Base-by-base conservation (phyloP, 2,329 filamentous ascomycete species). In the Alternaria hordeiaustralica region DNA sequence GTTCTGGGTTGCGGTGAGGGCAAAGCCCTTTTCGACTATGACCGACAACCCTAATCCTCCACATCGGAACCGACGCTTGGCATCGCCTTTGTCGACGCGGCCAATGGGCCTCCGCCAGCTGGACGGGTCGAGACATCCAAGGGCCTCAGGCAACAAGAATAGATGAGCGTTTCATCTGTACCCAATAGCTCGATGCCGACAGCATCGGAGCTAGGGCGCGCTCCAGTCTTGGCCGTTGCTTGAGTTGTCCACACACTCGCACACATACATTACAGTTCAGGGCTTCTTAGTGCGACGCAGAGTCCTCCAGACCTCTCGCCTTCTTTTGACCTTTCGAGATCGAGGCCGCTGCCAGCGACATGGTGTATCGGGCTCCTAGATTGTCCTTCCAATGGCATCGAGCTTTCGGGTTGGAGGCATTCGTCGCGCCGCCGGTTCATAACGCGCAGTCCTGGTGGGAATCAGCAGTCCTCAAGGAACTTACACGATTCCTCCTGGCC, bases 401-500 rank as follows among this genome's bases (percentile, higher is more conserved):
- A 3, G 12, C 21, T 21, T 49, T 23, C 13, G 12, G 2, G 11
- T 4, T 18, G 13, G 21, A 28, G 28, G 2, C 41, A 18, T 11
- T 5, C 1, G 20, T 30, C 25, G 10, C 13, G 9, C 20, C 41
- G n/a, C 21, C 5, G 11, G 3, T 11, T 9, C 11, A 12, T 3
- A 41, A 51, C 15, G 46, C 36, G 33, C 21, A 11, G 20, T 26
- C 43, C 28, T 50, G 33, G 9, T 13, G 30, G 7, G 11, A 30
- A 33, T 25, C 45, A n/a, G 54, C 9, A 43, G 28, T 61, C 59
- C 59, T 58, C 2, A 5, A 58, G 36, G 11, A 61, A 50, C 13
- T 21, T 41, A 45, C 57, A 53, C 36, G 13, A 3, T 23, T 6
- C 11, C 21, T 28, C 23, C 20, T 49, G 25, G 33, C 41, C 21